phyloP scores from a whole-genome alignment of 345 rosid genomes.

The Geranium rotundifolium region DNA sequence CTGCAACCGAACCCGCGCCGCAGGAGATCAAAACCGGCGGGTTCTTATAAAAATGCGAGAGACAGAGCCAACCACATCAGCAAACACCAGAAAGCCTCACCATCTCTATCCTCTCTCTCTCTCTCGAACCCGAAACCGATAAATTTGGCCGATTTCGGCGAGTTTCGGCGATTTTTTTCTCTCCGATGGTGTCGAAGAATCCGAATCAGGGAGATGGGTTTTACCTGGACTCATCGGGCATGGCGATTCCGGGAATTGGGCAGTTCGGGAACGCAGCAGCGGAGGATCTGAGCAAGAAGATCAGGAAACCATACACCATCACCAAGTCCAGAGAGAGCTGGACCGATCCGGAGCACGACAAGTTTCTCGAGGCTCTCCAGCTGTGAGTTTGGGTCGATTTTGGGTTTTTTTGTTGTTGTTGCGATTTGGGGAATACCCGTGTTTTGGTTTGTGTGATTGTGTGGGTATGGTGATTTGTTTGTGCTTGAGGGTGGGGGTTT shows the following conservation, averaged over 20 bases:
- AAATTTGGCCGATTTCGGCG: neutral
- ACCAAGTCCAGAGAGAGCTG: conserved; percentile 90
- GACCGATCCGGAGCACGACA: conserved; percentile 97
- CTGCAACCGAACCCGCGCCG: no score
- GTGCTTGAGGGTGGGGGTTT: no score
- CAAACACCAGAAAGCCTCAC: no score
- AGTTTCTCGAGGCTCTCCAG: conserved; percentile 87
- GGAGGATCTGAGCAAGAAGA: conserved; percentile 62
- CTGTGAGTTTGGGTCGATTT: conserved; percentile 32
- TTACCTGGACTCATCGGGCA: conserved; percentile 55
- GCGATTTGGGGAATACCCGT: neutral
- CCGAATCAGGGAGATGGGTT: conserved; percentile 52
- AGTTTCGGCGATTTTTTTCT: neutral
- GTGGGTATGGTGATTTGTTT: no score
- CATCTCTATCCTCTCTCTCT: neutral
- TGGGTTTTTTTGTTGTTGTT: neutral
- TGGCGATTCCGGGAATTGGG: conserved; percentile 51
- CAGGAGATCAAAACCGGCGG: no score
- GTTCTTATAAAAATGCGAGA: no score
- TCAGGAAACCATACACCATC: conserved; percentile 78
- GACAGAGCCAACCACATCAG: no score
- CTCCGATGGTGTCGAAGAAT: conserved; percentile 49
- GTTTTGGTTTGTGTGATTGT: neutral
- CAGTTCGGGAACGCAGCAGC: conserved; percentile 34
- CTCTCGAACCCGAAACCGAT: neutral